These are phyloP conservation scores for Kwoniella bestiolae DNA, from an alignment of 768 basidiomycete genomes.

Conservation along the genomic window DNA sequence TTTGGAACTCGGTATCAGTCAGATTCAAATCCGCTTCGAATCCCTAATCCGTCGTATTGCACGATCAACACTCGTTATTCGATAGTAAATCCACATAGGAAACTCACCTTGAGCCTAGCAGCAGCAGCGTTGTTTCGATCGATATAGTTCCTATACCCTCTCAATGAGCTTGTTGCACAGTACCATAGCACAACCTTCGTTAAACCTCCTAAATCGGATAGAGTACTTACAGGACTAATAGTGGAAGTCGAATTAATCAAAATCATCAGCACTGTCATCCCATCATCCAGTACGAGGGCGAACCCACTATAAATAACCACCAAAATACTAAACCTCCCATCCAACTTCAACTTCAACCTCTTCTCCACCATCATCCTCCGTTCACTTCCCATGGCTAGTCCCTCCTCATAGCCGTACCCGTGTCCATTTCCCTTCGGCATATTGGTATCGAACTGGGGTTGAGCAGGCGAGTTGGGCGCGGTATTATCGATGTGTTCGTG, in stretches of 20 bases:
- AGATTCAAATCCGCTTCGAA: slow-evolving; percentile 53
- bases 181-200: neutral
- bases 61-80: neutral
- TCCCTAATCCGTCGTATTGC: slow-evolving; percentile 26
- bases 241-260: neutral
- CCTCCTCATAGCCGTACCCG: slow-evolving; percentile 7
- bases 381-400: slow-evolving; percentile 28
- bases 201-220: neutral
- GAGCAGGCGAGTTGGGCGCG: slow-evolving; percentile 25
- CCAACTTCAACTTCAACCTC: slow-evolving; percentile 55
- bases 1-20: slow-evolving; percentile 44
- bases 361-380: slow-evolving; percentile 47
- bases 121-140: slow-evolving; percentile 46
- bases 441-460: slow-evolving; percentile 8
- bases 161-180: neutral
- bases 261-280: neutral
- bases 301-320: slow-evolving; percentile 39
- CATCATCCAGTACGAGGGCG: neutral
- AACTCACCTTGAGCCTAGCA: slow-evolving; percentile 28
- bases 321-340: slow-evolving; percentile 53
- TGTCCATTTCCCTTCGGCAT: slow-evolving; percentile 19
- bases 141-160: slow-evolving; percentile 33
- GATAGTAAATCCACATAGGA: neutral
- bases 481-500: slow-evolving; percentile 19
- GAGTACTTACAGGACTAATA: slow-evolving; percentile 22